Evolutionary conservation across 192 early-diverging fungal genomes (phyloP), one percentile per base, ranked within the genome.

Genomic region (Coemansia aciculifera): DNA sequence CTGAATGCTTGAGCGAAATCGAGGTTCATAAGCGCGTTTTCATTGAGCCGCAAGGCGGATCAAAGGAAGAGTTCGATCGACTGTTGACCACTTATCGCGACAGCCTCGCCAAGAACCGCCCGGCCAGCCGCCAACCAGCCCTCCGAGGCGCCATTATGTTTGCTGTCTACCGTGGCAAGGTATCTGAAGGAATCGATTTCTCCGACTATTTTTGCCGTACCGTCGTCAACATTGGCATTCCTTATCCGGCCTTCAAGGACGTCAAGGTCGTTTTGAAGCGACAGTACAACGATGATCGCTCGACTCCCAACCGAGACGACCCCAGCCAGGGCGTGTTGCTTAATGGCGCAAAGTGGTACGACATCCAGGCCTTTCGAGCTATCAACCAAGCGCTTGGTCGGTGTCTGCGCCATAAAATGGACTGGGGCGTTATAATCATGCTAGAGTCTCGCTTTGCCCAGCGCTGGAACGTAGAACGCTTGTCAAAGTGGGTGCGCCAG

Each of bases 351-450:
- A 73, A 72, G 54, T 87, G 87, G 87, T 86, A 86, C 52, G 80
- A 85, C 3, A 84, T 80, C 34, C 86, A 87, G 69, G 86, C 87
- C 0, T 89, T 84, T 40, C 79, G 87, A 0, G 87, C 87, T 3
- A 65, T 84, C 19, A 89, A 87, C 70, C 87, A 89, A 69, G 85
- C 86, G 2, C 64, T 89, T 5, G 87, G 87, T 17, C 77, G 87
- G 11, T 87, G 87, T 56, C 74, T 89, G 49, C 77, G 87, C 2
- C 87, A 89, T 62, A 73, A 70, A 13, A 63, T 66, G 13, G 87
- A 89, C 44, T 89, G 87, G 87, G 87, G 87, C 1, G 82, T 74
- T 4, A 78, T 88, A n/a, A 74, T 87, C n/a, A 74, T 88, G 73
- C 76, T 88, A 0, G 87, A 88, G n/a, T 43, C 74, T 8, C 72